These are phyloP conservation scores for Fusarium buxicola DNA, from an alignment of 2,329 filamentous ascomycete species.

Conservation along the genomic window DNA sequence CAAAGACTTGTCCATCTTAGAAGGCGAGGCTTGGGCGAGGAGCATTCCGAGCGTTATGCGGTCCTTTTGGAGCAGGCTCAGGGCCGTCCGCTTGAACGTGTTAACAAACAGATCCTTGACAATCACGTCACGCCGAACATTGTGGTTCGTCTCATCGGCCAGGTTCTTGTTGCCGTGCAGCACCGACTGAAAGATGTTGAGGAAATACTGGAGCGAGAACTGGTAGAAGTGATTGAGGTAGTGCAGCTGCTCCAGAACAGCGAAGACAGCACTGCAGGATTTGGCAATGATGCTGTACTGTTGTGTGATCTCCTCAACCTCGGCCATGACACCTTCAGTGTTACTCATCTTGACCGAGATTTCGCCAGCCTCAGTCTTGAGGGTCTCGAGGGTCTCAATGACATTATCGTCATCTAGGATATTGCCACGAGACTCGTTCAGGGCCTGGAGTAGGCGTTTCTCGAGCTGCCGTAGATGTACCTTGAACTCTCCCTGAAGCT, in stretches of 20 bases:
- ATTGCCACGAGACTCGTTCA: slow-evolving; percentile 97
- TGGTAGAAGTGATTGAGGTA: slow-evolving; percentile 99
- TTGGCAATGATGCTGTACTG: slow-evolving; percentile 94
- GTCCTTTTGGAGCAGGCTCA: slow-evolving; percentile 93
- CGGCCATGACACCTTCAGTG: slow-evolving; percentile 97
- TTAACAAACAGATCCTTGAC: slow-evolving; percentile 91
- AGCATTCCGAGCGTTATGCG: slow-evolving; percentile 94
- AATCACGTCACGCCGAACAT: slow-evolving; percentile 86
- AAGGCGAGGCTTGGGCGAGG: slow-evolving; percentile 94
- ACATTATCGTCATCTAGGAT: slow-evolving; percentile 98
- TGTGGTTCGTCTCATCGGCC: slow-evolving; percentile 77
- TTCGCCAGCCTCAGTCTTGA: slow-evolving; percentile 97
- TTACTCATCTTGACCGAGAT: slow-evolving; percentile 97
- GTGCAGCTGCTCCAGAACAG: slow-evolving; percentile 95
- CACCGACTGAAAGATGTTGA: slow-evolving; percentile 96
- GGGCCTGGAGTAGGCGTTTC: slow-evolving; percentile 90
- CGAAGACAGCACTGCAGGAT: slow-evolving; percentile 97
- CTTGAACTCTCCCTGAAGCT: slow-evolving; percentile 98
- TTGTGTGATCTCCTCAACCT: slow-evolving; percentile 94
- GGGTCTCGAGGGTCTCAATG: slow-evolving; percentile 95
- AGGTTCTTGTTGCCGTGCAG: slow-evolving; percentile 83
- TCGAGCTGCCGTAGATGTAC: slow-evolving; percentile 96
- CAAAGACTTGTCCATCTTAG: slow-evolving; percentile 90
- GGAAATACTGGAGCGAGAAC: slow-evolving; percentile 97
- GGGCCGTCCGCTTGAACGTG: slow-evolving; percentile 91